These are phyloP conservation scores for Sarcodon aspratus DNA, from an alignment of 768 basidiomycete species.

Conservation along the genomic window DNA sequence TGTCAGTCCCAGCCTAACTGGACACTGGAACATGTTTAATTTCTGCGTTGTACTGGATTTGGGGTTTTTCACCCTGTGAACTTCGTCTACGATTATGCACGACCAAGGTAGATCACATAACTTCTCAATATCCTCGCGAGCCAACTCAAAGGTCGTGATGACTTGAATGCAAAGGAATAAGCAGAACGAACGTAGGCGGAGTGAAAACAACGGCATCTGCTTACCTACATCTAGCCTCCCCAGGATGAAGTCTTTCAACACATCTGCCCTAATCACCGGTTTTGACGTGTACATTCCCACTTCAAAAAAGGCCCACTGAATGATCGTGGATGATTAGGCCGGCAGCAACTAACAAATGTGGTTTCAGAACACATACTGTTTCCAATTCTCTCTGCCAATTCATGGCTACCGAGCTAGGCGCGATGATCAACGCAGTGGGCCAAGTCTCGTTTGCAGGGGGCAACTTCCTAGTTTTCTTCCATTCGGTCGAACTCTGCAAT, in stretches of 20 bases:
- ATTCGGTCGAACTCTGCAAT: conserved; percentile 48
- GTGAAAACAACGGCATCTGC: conserved; percentile 15
- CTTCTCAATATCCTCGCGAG: conserved; percentile 55
- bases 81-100: conserved; percentile 79
- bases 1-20: conserved; percentile 72
- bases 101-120: conserved; percentile 64
- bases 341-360: background rate
- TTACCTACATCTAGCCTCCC: conserved; percentile 79
- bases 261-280: conserved; percentile 37
- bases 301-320: conserved; percentile 92
- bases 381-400: conserved; percentile 90
- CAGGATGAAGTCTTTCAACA: conserved; percentile 62
- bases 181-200: background rate
- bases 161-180: conserved; percentile 32
- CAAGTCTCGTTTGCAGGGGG: conserved; percentile 64
- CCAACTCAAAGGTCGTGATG: conserved; percentile 70
- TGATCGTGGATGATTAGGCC: background rate
- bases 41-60: conserved; percentile 53
- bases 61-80: conserved; percentile 80
- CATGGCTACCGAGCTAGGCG: conserved; percentile 70
- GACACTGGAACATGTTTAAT: conserved; percentile 57
- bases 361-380: conserved; percentile 35
- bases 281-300: conserved; percentile 58
- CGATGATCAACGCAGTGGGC: conserved; percentile 83
- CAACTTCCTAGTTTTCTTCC: conserved; percentile 38